Evolutionary conservation across 2,329 filamentous ascomycete genomes (phyloP), one percentile per base, ranked within the genome.

Genomic region (Exophiala viscosa): DNA sequence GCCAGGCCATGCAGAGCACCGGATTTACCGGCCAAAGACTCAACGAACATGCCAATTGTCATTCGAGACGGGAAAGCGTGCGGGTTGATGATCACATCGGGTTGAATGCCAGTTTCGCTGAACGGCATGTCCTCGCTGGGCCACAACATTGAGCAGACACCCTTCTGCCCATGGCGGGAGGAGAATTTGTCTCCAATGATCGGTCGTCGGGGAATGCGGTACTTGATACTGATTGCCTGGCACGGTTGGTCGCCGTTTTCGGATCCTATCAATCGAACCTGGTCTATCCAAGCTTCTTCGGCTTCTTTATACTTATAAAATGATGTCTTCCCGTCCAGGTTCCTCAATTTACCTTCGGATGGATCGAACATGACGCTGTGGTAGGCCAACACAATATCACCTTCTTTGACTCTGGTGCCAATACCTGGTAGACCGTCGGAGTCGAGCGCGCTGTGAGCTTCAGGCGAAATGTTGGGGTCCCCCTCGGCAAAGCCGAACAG

Each of bases 1-100:
- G 93, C 88, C n/a, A 96, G 79, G 42, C 93, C 93, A 69, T 99
- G 93, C 33, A 99, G 81, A 11, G 92, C 88, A 42, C 93, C 93
- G 8, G 92, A 84, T 75, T 99, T 99, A 56, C 93, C 93, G 8
- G 93, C 93, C 47, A 99, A 80, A 4, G 91, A 96, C 76, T 99
- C 93, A 67, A 99, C 84, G 72, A 99, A 97, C 89, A 97, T 97
- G 67, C 93, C 93, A 67, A 99, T 99, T 15, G 93, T 99, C 93
- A 99, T 99, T 73, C 93, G 91, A 41, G 92, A 97, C 6, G 93
- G 93, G 80, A 99, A 99, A 67, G 93, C 93, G 79, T 99, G 93
- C 36, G 93, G 93, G 75, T 99, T 99, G 78, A 99, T 99, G 72
- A 99, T 99, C 65, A 96, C 80, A 71, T 99, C 93, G 8, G 93